Percentiles rank a stretch among this genome's conserved stretches.
Conservation (phyloP, 208 protist species). For the Wallacemonas sp. region DNA sequence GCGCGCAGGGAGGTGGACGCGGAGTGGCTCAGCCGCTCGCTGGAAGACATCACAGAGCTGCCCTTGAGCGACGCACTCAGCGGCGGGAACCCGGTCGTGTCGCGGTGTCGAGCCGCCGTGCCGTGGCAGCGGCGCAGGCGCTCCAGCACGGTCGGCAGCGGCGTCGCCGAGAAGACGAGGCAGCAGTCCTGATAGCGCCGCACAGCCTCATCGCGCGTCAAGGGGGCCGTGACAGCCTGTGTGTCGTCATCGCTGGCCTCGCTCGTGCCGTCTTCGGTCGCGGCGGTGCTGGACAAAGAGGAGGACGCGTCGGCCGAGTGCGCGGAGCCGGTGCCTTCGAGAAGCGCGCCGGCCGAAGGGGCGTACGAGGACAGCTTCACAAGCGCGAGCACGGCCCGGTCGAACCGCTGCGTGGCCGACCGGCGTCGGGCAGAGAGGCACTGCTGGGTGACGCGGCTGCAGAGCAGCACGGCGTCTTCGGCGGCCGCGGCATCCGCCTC, state of each 20-base stretch:
- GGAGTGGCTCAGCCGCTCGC: not conserved
- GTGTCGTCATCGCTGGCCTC: not conserved
- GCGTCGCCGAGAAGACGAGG: not conserved
- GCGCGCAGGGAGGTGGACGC: not conserved
- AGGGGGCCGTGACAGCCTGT: not conserved
- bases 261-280: no score
- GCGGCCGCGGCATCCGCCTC: slow-evolving; percentile 10
- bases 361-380: slow-evolving; percentile 3
- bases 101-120: not conserved
- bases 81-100: not conserved
- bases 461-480: not conserved
- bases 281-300: no score
- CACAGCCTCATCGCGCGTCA: not conserved
- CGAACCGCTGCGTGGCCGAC: not conserved
- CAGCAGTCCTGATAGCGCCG: slow-evolving; percentile 3
- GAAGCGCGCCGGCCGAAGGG: not conserved
- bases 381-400: not conserved
- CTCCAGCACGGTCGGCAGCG: not conserved
- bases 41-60: slow-evolving; percentile 10
- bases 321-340: not conserved
- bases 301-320: no score
- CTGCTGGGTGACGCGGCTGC: not conserved
- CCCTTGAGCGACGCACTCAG: not conserved
- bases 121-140: not conserved
- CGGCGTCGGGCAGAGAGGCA: not conserved